Percentiles rank a stretch among this genome's conserved stretches.
phyloP scores from a whole-genome alignment of 1,139 yeast genomes.

The Magnusiomyces tetraspermus region DNA sequence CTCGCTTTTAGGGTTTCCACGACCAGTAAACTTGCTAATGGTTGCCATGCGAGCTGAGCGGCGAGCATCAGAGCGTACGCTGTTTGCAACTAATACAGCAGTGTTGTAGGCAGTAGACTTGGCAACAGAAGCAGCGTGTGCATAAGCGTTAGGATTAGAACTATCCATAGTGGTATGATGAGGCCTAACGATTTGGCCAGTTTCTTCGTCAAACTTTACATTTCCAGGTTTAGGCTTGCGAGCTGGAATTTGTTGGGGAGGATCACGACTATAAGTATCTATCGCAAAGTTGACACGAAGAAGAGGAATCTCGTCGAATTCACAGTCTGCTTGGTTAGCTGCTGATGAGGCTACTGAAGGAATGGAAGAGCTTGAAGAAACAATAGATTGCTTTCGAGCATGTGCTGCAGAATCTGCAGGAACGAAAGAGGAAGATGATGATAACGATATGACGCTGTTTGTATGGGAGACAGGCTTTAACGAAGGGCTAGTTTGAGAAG shows the following conservation, averaged over 20 bases:
- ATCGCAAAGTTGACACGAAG: conserved; percentile 59
- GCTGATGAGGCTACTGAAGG: too few relatives aligned
- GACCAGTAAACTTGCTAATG: background rate
- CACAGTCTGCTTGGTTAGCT: background rate
- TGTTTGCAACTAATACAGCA: conserved; percentile 28
- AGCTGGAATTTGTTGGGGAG: conserved; percentile 93
- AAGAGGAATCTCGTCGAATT: conserved; percentile 9
- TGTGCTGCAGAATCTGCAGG: too few relatives aligned
- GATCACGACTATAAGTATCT: conserved; percentile 61
- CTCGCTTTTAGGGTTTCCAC: background rate
- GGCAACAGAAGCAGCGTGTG: conserved; percentile 27
- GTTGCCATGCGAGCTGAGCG: background rate
- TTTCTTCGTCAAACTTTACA: conserved; percentile 42
- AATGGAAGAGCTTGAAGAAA: too few relatives aligned
- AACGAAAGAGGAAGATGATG: too few relatives aligned
- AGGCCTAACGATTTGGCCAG: conserved; percentile 27
- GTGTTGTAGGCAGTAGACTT: conserved; percentile 28
- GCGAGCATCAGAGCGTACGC: conserved; percentile 15
- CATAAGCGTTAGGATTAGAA: conserved; percentile 11
- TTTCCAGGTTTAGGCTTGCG: conserved; percentile 74
- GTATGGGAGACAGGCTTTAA: too few relatives aligned
- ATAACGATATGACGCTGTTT: too few relatives aligned
- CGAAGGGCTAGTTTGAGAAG: too few relatives aligned
- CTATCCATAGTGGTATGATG: conserved; percentile 22
- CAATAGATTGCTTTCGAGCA: too few relatives aligned